Evolutionary conservation across 1,139 yeast species (phyloP).

Genomic region (Geotrichum fermentans): DNA sequence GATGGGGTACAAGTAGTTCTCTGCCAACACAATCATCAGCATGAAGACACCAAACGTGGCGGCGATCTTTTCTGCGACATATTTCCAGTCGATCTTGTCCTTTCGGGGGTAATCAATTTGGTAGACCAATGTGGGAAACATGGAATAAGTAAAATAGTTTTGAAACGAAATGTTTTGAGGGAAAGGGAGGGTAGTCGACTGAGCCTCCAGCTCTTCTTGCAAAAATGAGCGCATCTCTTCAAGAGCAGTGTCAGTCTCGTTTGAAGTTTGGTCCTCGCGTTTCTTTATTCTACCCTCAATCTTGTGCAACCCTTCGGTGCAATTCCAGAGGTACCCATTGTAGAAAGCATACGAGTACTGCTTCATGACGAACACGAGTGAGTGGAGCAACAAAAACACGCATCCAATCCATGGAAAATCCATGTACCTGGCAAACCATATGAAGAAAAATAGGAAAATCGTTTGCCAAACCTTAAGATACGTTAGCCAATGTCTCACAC

Average conservation of each 20-base stretch:
- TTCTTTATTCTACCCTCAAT: constrained; percentile 37
- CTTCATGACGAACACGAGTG: constrained; percentile 84
- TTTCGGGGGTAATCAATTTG: constrained; percentile 73
- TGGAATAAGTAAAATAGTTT: constrained; percentile 70
- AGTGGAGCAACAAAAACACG: constrained; percentile 74
- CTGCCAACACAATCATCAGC: constrained; percentile 78
- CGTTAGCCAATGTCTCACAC: not conserved
- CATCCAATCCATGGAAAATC: constrained; percentile 82
- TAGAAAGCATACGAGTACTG: constrained; percentile 86
- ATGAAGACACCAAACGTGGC: constrained; percentile 86
- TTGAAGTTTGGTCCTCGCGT: constrained; percentile 16
- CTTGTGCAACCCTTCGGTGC: constrained; percentile 51
- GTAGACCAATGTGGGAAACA: constrained; percentile 85
- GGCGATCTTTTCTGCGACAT: constrained; percentile 61
- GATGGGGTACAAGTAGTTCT: constrained; percentile 70
- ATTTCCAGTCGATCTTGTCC: constrained; percentile 58
- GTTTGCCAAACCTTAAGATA: constrained; percentile 46
- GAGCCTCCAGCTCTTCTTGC: constrained; percentile 31
- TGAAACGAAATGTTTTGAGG: constrained; percentile 64
- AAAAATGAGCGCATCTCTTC: constrained; percentile 6
- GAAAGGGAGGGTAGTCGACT: constrained; percentile 42
- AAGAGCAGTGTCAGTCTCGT: constrained; percentile 18
- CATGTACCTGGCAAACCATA: constrained; percentile 49
- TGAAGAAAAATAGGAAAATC: constrained; percentile 43
- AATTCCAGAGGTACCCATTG: constrained; percentile 80